Conservation (phyloP, 1,284 basidiomycete species). For the Cerrena zonata region DNA sequence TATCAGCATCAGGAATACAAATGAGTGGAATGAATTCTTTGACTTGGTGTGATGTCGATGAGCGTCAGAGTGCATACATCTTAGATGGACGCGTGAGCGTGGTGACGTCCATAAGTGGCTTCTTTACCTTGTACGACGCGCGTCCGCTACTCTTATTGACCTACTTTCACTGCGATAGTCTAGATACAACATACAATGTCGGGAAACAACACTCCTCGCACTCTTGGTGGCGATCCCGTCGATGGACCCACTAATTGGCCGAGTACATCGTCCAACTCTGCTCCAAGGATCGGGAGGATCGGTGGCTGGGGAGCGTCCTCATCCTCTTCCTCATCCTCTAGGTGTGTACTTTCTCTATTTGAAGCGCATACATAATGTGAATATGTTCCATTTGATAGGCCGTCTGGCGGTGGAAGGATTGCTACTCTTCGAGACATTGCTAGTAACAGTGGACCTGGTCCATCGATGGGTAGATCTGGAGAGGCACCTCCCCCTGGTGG, state of each 20-base stretch:
- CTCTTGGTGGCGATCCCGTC: not conserved
- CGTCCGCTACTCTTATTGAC: too few species aligned
- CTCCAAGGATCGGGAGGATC: conserved; percentile 12
- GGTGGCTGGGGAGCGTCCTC: conserved; percentile 10
- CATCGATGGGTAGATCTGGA: conserved; percentile 11
- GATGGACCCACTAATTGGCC: not conserved
- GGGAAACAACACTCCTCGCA: too few species aligned
- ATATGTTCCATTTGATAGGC: not conserved
- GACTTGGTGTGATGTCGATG: too few species aligned
- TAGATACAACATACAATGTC: too few species aligned
- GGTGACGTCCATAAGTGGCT: too few species aligned
- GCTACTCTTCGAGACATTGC: conserved; percentile 20
- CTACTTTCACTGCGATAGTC: too few species aligned
- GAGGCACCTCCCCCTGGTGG: conserved; percentile 3
- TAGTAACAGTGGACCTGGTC: conserved; percentile 10
- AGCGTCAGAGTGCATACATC: too few species aligned
- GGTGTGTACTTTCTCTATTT: conserved; percentile 6
- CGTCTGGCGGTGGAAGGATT: conserved; percentile 12
- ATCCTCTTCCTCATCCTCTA: conserved; percentile 8
- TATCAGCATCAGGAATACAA: too few species aligned
- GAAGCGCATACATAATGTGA: too few species aligned
- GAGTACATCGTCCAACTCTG: conserved; percentile 5
- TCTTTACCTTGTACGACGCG: too few species aligned
- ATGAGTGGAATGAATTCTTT: too few species aligned
- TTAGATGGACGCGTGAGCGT: too few species aligned